Base-by-base conservation (phyloP, 2,329 filamentous ascomycete genomes). In the Microcyclospora tardicrescens region DNA sequence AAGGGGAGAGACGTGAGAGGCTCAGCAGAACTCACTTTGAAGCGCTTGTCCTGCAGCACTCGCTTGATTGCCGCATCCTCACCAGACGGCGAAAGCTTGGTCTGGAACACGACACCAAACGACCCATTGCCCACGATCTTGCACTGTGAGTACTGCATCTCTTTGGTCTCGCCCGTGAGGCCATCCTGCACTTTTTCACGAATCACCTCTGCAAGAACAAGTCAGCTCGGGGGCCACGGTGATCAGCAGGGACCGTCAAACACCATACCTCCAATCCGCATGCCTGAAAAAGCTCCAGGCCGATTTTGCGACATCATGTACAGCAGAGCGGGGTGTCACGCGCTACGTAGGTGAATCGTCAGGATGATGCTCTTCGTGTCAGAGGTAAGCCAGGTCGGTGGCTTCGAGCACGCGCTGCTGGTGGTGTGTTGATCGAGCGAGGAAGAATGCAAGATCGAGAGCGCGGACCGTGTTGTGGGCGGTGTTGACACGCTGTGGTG, bases 81-180 rank as follows among this genome's bases (percentile, higher is more conserved):
- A 48, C 89, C 89, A 47, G 84, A 91, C n/a, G 91, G 91, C 44
- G 89, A 89, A 56, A 98, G 75, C 70, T 96, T 96, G 41, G 91
- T 98, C 69, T 98, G 91, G 65, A 98, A 98, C 49, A 98, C 91
- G 36, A 98, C 89, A 49, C 91, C 91, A 54, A 98, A 98, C 28
- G 89, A 96, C 52, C 91, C 91, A 68, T 98, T 98, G 62, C 91
- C 91, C 35, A 98, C 91, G 57, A 98, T 96, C 70, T 98, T 98
- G 72, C 89, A 96, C 62, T 96, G 91, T 40, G 91, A 96, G 65
- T 98, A 98, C 62, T 93, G 85, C 67, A 98, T 78, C 57, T 98
- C 91, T 63, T 84, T 81, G 56, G 86, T 93, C 64, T 98, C 91
- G 55, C 91, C 91, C 11, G 91, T 98, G 51, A 94, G 71, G 61